Evolutionary conservation across 1,284 basidiomycete genomes (phyloP), one percentile per base, ranked within the genome.

Genomic region (Earliella scabrosa): DNA sequence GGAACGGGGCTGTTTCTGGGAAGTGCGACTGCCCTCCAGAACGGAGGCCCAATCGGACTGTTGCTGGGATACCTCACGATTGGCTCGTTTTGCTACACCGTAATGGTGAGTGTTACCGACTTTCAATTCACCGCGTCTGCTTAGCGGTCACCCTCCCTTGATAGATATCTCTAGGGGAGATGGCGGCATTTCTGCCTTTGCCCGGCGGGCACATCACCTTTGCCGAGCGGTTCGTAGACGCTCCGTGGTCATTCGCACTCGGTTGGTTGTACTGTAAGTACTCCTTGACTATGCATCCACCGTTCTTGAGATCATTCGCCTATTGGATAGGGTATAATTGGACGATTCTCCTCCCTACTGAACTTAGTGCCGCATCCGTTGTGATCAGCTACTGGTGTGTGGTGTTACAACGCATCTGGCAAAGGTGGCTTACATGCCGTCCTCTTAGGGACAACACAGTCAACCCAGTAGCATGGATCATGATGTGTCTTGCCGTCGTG

Each of bases 221-320:
- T 36, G 89, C 92, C 4, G 85, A 85, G 61, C 86, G 90, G 39
- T 93, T 93, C 68, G 87, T 93, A 24, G 86, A 92, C 66, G 86
- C 88, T 5, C 88, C 92, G 2, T 79, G 94, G 56, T 87, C 87
- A 1, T 93, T 93, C 66, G 82, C 91, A 14, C 85, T 90, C 84
- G 91, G 90, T 10, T 93, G 88, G 88, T 87, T 91, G 66, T 92
- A 92, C 68, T 71, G 69, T 89, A 49, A 32, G 66, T 57, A 10
- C n/a, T 13, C 24, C 7, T n/a, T n/a, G n/a, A n/a, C n/a, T n/a
- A n/a, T n/a, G n/a, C n/a, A n/a, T n/a, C n/a, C n/a, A n/a, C n/a
- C n/a, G n/a, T n/a, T n/a, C n/a, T n/a, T n/a, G n/a, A n/a, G n/a
- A n/a, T n/a, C n/a, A n/a, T n/a, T n/a, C n/a, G n/a, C n/a, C n/a